phyloP scores from a whole-genome alignment of 345 rosid genomes.

The Bretschneidera sinensis region DNA sequence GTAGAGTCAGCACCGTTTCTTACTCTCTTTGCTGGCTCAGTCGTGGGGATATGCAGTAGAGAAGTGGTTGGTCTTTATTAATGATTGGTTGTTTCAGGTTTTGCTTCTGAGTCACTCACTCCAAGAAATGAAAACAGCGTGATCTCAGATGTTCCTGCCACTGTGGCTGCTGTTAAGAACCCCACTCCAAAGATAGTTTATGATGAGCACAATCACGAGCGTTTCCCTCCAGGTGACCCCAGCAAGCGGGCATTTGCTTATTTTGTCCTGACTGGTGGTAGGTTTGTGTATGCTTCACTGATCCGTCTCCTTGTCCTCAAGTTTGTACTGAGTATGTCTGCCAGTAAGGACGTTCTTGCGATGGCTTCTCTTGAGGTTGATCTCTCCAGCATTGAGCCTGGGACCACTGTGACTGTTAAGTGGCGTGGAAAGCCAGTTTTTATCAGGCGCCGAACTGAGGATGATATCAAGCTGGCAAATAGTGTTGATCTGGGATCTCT shows the following conservation, averaged over 20 bases:
- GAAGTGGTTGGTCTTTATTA: not conserved
- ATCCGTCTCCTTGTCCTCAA: slow-evolving; percentile 79
- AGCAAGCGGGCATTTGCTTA: slow-evolving; percentile 95
- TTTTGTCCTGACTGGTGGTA: slow-evolving; percentile 83
- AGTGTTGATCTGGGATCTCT: slow-evolving; percentile 74
- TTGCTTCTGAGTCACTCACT: slow-evolving; percentile 47
- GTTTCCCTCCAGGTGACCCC: slow-evolving; percentile 90
- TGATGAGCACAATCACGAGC: slow-evolving; percentile 79
- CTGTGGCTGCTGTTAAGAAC: slow-evolving; percentile 70
- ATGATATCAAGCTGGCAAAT: slow-evolving; percentile 80
- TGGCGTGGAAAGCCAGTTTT: slow-evolving; percentile 99
- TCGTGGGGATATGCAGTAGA: not conserved
- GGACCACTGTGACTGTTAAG: slow-evolving; percentile 85
- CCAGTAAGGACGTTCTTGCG: slow-evolving; percentile 95
- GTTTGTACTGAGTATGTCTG: slow-evolving; percentile 89
- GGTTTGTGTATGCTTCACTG: slow-evolving; percentile 81
- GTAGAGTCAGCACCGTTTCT: not conserved
- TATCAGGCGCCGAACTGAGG: slow-evolving; percentile 88
- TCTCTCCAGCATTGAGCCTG: slow-evolving; percentile 81
- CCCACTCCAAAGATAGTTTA: slow-evolving; percentile 81
- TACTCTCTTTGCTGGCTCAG: not conserved
- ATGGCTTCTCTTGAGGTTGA: slow-evolving; percentile 93
- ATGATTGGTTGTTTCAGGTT: slow-evolving; percentile 33
- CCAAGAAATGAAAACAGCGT: slow-evolving; percentile 40
- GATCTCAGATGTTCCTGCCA: slow-evolving; percentile 41